Evolutionary conservation across 192 early-diverging fungal species (phyloP).

Genomic region (Coemansia sp.): DNA sequence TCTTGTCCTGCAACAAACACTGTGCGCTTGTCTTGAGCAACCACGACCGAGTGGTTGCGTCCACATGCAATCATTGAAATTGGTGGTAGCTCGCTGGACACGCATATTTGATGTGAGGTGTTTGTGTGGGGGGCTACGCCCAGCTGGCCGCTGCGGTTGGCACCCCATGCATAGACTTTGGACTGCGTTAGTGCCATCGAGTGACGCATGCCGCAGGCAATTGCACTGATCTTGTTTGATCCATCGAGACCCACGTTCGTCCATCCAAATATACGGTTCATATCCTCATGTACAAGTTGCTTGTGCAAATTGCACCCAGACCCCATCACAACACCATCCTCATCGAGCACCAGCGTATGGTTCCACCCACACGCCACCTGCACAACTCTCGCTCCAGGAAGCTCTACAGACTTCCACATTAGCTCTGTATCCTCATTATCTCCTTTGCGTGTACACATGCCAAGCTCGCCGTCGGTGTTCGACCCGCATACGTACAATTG

Average conservation of each 20-base stretch:
- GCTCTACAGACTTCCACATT: constrained; percentile 18
- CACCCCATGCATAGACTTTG: constrained; percentile 63
- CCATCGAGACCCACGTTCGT: background rate
- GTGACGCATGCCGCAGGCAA: constrained; percentile 70
- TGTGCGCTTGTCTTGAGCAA: constrained; percentile 45
- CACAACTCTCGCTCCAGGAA: constrained; percentile 8
- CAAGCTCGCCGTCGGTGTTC: constrained; percentile 43
- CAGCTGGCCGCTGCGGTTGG: constrained; percentile 65
- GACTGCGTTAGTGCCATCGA: constrained; percentile 55
- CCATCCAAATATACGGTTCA: background rate
- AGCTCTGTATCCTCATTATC: background rate
- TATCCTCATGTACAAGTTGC: constrained; percentile 22
- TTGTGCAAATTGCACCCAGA: constrained; percentile 32
- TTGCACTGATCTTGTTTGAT: background rate
- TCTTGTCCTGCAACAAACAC: constrained; percentile 62
- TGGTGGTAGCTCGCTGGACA: constrained; percentile 19
- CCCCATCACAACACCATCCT: constrained; percentile 19
- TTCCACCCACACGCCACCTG: constrained; percentile 51
- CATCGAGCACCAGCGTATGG: constrained; percentile 40
- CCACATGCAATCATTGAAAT: constrained; percentile 64
- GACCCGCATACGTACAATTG: constrained; percentile 30
- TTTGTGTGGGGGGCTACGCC: constrained; percentile 25
- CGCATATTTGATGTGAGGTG: background rate
- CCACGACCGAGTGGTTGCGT: constrained; percentile 60
- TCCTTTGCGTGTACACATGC: background rate